Conservation (phyloP, 805 yeast genomes). For the Ogataea pini region DNA sequence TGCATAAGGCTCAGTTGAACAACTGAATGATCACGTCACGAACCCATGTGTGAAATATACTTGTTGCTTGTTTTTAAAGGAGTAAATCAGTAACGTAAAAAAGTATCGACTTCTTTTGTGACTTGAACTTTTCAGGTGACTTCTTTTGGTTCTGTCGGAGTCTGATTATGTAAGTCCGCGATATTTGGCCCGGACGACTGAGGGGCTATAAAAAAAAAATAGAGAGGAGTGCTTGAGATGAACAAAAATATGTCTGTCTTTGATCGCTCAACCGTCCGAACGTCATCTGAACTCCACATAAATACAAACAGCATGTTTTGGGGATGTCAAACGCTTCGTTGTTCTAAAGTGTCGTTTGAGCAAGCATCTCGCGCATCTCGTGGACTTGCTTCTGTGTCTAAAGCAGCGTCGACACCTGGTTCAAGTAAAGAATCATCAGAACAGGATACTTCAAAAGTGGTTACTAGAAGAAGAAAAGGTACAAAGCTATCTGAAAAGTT, state of each 20-base stretch:
- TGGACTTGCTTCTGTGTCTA: slow-evolving; percentile 7
- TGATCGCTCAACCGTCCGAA: too few relatives aligned
- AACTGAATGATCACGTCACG: slow-evolving; percentile 7
- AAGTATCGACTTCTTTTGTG: background rate
- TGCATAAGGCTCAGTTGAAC: slow-evolving; percentile 24
- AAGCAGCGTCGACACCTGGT: background rate
- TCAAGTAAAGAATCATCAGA: background rate
- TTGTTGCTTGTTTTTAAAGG: background rate
- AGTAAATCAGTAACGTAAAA: background rate
- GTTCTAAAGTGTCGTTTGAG: slow-evolving; percentile 1
- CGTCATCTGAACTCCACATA: too few relatives aligned
- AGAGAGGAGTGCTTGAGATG: background rate
- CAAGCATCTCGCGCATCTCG: slow-evolving; percentile 1
- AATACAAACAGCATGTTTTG: background rate
- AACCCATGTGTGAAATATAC: background rate
- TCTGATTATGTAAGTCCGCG: slow-evolving; percentile 4
- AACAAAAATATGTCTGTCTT: background rate
- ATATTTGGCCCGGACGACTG: background rate
- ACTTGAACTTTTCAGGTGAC: background rate
- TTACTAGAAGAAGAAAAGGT: slow-evolving; percentile 45
- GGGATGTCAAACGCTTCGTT: slow-evolving; percentile 2
- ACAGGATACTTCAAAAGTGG: slow-evolving; percentile 9
- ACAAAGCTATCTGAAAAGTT: slow-evolving; percentile 69
- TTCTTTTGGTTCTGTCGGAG: background rate
- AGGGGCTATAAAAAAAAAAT: background rate